Percentiles rank a stretch among this genome's conserved stretches.
These are phyloP conservation scores for Didymella glomerata DNA, from an alignment of 2,329 filamentous ascomycete species.

Conservation along the genomic window DNA sequence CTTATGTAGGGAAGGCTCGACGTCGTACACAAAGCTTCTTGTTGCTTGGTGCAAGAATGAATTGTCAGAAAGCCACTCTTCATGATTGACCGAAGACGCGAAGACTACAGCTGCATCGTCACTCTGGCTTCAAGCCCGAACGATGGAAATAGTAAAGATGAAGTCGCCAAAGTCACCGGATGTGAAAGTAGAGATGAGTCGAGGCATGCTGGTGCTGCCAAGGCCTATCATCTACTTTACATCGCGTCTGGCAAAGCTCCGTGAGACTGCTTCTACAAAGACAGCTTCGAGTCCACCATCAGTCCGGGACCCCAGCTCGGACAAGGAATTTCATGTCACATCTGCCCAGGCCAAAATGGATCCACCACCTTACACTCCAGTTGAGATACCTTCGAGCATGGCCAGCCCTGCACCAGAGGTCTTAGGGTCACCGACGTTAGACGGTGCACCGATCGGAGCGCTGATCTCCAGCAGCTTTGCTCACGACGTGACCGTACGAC, in stretches of 20 bases:
- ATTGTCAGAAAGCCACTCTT: conserved; percentile 5
- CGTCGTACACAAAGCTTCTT: conserved; percentile 9
- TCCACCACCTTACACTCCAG: conserved; percentile 10
- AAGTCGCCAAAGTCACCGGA: conserved; percentile 3
- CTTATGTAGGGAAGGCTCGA: neutral
- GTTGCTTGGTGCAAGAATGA: conserved; percentile 6
- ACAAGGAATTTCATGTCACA: neutral
- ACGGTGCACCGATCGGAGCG: neutral
- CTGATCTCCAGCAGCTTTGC: neutral
- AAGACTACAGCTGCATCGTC: conserved; percentile 14
- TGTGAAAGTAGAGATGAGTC: conserved; percentile 8
- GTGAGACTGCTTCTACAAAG: neutral
- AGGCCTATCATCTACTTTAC: conserved; percentile 10
- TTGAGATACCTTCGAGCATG: neutral
- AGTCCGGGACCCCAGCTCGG: neutral
- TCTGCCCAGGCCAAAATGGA: neutral
- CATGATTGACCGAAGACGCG: conserved; percentile 9
- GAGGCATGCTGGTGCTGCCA: conserved; percentile 4
- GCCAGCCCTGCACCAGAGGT: conserved; percentile 9
- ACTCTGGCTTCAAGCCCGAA: neutral
- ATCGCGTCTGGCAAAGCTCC: neutral
- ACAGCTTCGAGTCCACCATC: too few species aligned
- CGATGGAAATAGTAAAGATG: neutral
- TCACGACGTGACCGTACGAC: neutral
- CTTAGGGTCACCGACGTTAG: conserved; percentile 6